Evolutionary conservation across 805 yeast genomes (phyloP).

Genomic region (Yamadazyma laniorum): DNA sequence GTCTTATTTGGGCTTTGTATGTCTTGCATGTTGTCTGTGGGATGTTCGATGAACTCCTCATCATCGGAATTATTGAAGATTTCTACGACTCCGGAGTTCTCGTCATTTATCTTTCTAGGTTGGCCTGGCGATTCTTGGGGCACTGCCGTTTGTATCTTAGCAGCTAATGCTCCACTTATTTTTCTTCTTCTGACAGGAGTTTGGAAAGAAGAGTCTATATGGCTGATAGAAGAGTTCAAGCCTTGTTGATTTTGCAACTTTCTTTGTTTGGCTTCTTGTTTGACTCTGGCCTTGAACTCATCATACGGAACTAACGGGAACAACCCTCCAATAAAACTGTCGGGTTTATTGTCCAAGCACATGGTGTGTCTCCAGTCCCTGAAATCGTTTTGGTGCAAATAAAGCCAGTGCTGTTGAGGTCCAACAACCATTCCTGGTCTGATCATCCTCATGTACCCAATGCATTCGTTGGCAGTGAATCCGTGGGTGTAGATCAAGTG

Average conservation of each 20-base stretch:
- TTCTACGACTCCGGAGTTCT: constrained; percentile 30
- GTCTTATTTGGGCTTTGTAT: constrained; percentile 12
- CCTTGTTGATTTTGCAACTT: constrained; percentile 33
- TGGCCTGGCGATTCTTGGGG: constrained; percentile 96
- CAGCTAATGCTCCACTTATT: constrained; percentile 65
- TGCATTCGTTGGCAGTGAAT: constrained; percentile 95
- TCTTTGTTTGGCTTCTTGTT: constrained; percentile 40
- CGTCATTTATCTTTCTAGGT: constrained; percentile 68
- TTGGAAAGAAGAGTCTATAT: constrained; percentile 50
- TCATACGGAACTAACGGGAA: constrained; percentile 62
- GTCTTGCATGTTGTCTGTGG: constrained; percentile 16
- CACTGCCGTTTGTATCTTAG: constrained; percentile 71
- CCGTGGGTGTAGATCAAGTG: constrained; percentile 95
- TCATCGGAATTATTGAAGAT: constrained; percentile 46
- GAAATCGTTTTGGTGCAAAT: constrained; percentile 92
- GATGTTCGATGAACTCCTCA: constrained; percentile 21
- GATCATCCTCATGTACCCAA: constrained; percentile 92
- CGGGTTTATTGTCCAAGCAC: constrained; percentile 70
- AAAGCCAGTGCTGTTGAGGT: constrained; percentile 98
- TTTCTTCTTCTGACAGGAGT: constrained; percentile 73
- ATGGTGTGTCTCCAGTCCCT: constrained; percentile 94
- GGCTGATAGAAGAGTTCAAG: constrained; percentile 28
- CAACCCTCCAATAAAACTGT: constrained; percentile 64
- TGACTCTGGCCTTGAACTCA: constrained; percentile 55
- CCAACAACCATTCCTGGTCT: constrained; percentile 99